Evolutionary conservation across 768 basidiomycete genomes (phyloP).

Genomic region (Rhodotorula babjevae): DNA sequence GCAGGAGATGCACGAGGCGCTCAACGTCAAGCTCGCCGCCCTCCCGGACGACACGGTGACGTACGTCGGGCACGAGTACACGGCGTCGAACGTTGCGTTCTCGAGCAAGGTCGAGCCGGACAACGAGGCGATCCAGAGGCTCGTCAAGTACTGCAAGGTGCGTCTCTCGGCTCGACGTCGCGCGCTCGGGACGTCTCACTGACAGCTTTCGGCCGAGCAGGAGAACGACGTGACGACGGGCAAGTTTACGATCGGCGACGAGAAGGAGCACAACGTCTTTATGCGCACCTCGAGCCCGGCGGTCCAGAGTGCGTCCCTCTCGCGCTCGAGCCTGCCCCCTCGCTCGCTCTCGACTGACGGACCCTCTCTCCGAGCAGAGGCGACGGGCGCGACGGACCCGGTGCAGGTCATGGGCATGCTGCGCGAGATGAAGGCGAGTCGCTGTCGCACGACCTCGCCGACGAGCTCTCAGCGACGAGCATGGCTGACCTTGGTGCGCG

Average conservation of each 20-base stretch:
- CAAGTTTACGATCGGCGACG: conserved; percentile 81
- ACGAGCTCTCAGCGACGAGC: background rate
- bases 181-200: background rate
- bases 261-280: conserved; percentile 92
- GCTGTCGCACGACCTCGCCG: background rate
- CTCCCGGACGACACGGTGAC: conserved; percentile 75
- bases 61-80: conserved; percentile 92
- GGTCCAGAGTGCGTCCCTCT: conserved; percentile 57
- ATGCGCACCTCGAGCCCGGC: conserved; percentile 68
- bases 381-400: conserved; percentile 55
- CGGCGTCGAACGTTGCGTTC: conserved; percentile 46
- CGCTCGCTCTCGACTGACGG: background rate
- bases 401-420: conserved; percentile 66
- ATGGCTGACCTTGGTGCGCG: background rate
- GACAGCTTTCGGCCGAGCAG: conserved; percentile 25
- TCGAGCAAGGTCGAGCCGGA: conserved; percentile 46
- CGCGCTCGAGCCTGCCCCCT: background rate
- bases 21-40: conserved; percentile 60
- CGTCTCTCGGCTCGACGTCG: background rate
- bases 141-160: conserved; percentile 55
- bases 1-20: conserved; percentile 66
- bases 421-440: conserved; percentile 61
- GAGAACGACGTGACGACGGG: conserved; percentile 67
- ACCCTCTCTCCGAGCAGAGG: conserved; percentile 8
- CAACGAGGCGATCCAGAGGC: conserved; percentile 59